Evolutionary conservation across 2,329 filamentous ascomycete species (phyloP).

Genomic region (Ustulina deusta): DNA sequence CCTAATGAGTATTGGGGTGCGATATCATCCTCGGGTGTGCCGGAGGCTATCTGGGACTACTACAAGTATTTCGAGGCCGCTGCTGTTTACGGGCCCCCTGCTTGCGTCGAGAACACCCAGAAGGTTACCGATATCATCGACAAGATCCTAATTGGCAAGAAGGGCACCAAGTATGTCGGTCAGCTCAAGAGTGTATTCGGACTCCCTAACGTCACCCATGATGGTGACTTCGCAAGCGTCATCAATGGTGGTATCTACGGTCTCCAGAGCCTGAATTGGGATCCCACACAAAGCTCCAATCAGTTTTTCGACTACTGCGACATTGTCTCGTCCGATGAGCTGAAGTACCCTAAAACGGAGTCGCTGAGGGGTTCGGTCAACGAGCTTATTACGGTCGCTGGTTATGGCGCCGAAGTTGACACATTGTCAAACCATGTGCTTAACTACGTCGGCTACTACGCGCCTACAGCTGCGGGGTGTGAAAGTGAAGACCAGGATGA

Average conservation of each 20-base stretch:
- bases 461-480: slow-evolving; percentile 46
- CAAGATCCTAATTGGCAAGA: slow-evolving; percentile 60
- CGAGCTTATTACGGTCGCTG: slow-evolving; percentile 57
- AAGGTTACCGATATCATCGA: slow-evolving; percentile 65
- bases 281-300: slow-evolving; percentile 58
- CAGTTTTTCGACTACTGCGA: slow-evolving; percentile 62
- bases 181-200: slow-evolving; percentile 60
- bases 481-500: slow-evolving; percentile 49
- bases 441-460: slow-evolving; percentile 64
- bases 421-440: slow-evolving; percentile 59
- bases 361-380: slow-evolving; percentile 52
- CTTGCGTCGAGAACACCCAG: slow-evolving; percentile 74
- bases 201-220: slow-evolving; percentile 57
- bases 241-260: slow-evolving; percentile 57
- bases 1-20: slow-evolving; percentile 82
- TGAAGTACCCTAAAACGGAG: slow-evolving; percentile 58
- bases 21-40: slow-evolving; percentile 85
- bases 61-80: slow-evolving; percentile 71
- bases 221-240: slow-evolving; percentile 62
- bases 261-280: slow-evolving; percentile 66
- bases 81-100: slow-evolving; percentile 62
- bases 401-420: slow-evolving; percentile 55
- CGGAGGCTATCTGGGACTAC: slow-evolving; percentile 81
- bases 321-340: slow-evolving; percentile 56
- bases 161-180: slow-evolving; percentile 56